A percentile compares a stretch with the other conserved stretches of the same genome.
phyloP scores from a whole-genome alignment of 1,139 yeast genomes.

The Magnusiomyces magnusii region DNA sequence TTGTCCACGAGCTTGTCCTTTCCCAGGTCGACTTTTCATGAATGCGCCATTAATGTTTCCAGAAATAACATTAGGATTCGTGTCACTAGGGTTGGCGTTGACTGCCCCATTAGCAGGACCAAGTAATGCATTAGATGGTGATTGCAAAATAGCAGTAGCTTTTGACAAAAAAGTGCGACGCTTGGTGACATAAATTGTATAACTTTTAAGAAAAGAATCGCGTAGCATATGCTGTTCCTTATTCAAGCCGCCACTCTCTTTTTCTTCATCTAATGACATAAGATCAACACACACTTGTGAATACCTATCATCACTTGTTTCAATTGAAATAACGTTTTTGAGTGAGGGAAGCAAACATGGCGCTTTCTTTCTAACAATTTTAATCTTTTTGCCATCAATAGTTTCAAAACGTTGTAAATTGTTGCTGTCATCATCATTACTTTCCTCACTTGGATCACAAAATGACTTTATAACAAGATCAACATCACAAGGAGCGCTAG shows the following conservation, averaged over 20 bases:
- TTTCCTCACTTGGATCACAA: neutral
- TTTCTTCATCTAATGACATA: neutral
- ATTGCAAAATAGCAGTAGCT: conserved; percentile 2
- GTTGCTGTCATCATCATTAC: neutral
- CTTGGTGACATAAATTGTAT: conserved; percentile 2
- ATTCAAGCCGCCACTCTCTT: neutral
- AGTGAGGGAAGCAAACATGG: conserved; percentile 3
- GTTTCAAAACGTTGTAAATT: neutral
- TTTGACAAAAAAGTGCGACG: neutral
- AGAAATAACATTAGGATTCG: neutral
- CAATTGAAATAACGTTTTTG: neutral
- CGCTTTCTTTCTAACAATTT: neutral
- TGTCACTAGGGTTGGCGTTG: neutral
- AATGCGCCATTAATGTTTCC: neutral
- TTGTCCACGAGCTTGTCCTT: neutral
- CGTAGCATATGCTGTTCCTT: neutral
- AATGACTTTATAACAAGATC: conserved; percentile 38
- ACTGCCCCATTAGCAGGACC: neutral
- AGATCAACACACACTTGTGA: neutral
- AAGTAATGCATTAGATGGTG: neutral
- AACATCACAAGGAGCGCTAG: conserved; percentile 37
- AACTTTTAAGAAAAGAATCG: neutral
- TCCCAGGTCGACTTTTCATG: neutral
- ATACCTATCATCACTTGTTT: neutral
- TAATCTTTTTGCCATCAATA: neutral